Conservation (phyloP, 1,139 yeast genomes). For the Taiozyma onychis region DNA sequence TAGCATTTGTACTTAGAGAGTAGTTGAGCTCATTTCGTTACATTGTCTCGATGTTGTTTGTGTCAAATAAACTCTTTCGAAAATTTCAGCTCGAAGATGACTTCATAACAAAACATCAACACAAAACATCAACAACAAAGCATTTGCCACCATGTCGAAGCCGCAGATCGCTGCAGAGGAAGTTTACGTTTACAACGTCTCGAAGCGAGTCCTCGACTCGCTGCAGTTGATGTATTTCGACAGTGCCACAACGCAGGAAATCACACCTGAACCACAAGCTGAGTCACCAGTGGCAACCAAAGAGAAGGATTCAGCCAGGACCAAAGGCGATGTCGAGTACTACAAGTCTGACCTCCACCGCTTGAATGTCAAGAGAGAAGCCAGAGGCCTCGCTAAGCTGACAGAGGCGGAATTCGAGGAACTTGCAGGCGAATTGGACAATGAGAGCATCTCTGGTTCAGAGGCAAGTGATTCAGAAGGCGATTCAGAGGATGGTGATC, state of each 20-base stretch:
- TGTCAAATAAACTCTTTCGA: neutral
- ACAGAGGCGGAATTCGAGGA: constrained; percentile 56
- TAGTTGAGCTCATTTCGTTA: too few relatives aligned
- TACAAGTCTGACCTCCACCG: constrained; percentile 59
- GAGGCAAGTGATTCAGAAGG: constrained; percentile 26
- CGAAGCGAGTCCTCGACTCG: constrained; percentile 37
- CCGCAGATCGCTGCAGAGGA: constrained; percentile 21
- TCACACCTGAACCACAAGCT: constrained; percentile 7
- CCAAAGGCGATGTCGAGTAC: constrained; percentile 36
- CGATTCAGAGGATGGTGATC: constrained; percentile 16
- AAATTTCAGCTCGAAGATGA: neutral
- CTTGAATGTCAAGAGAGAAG: constrained; percentile 51
- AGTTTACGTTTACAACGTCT: constrained; percentile 49
- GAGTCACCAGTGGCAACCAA: constrained; percentile 2
- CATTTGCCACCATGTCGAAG: neutral
- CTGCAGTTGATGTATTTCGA: constrained; percentile 56
- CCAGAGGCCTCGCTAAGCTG: constrained; percentile 41
- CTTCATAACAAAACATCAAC: neutral
- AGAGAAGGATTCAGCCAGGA: neutral
- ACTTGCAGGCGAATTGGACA: constrained; percentile 40
- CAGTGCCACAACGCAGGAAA: constrained; percentile 34
- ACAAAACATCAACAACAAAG: too few relatives aligned
- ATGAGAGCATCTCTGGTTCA: constrained; percentile 60
- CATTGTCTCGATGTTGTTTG: too few relatives aligned
- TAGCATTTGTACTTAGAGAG: too few relatives aligned